Base-by-base conservation (phyloP, 352 stramenopile species). In the Globisporangium cylindrosporum region DNA sequence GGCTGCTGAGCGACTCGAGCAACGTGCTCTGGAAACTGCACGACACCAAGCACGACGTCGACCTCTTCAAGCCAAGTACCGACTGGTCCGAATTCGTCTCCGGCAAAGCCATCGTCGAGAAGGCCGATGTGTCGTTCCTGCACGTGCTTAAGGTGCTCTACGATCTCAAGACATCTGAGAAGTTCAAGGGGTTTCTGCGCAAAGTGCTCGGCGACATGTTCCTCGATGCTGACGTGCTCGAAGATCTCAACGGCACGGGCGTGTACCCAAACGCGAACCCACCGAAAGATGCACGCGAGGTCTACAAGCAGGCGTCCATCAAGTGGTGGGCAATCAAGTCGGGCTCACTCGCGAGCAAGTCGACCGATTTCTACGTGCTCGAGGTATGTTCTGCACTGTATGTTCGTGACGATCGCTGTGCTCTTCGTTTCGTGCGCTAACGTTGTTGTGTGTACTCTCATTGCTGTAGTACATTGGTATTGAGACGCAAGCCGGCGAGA, bases 321-420 rank as follows among this genome's bases (percentile, higher is more conserved):
- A 96, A 96, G 76, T 96, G 88, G 88, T 96, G 86, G 85, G 86
- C 88, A 24, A 86, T 93, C 70, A 93, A 94, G 70, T 96, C 88
- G 1, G 85, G 88, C 36, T 77, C 82, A 10, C 73, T 93, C 15
- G 85, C 77, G 43, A 90, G 71, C 74, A 96, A 96, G 59, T 91
- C 88, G 49, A 90, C 83, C 9, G 88, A 96, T 59, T 94, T 93
- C 68, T 93, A 94, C 72, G 83, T 94, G 12, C 73, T 96, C 49
- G 88, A 96, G 51, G 75, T 78, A 25, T n/a, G 55, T 61, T 22
- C 18, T 49, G 15, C 36, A 65, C 66, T 18, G 68, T 77, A 63
- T 68, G 53, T 36, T 20, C 20, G 51, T 49, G 18, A 53, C 48
- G n/a, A 49, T 69, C 10, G 8, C 6, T 43, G 15, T 24, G 32